Base-by-base conservation (phyloP, 108 stramenopile species). In the Nitzschia sp. region DNA sequence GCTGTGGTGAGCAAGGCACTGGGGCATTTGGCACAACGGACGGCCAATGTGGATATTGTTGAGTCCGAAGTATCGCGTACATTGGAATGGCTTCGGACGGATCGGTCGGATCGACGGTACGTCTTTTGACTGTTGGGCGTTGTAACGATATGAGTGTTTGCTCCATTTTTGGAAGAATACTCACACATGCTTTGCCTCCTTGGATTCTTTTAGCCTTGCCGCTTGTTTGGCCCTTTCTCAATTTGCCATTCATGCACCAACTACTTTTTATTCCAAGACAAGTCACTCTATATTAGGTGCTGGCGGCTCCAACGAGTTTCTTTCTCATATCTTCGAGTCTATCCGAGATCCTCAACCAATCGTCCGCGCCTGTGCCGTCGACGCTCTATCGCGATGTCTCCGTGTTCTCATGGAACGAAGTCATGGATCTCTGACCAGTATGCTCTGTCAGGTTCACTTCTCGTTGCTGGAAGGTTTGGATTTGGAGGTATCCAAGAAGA, bases 41-140 rank as follows among this genome's bases (percentile, higher is more conserved):
- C 88, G 10, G 68, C 89, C 1, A 88, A 91, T 70, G 86, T 91
- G 7, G 97, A 97, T 65, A 89, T 87, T 68, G 90, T 99, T 22
- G 95, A 97, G 58, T 88, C 92, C 46, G 98, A 98, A 72, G 82
- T 97, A 3, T 81, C 80, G 0, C 83, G 96, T 11, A 88, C 92
- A 12, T 69, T 97, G 63, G 95, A 98, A 79, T 98, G 97, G 97
- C 73, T 99, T 9, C 69, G 85, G 52, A 69, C 84, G 10, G 92
- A 90, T 50, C 67, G 88, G 21, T 87, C 88, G 9, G 87, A 93
- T 67, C 70, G 91, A 67, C 70, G 86, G 84, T 84, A 75, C 10
- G 72, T 63, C 14, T 48, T 17, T 48, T 52, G 6, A 57, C 9
- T 14, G 10, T 57, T 6, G 8, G 19, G 29, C 10, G n/a, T 58